These are phyloP conservation scores for Solanum pimpinellifolium DNA, from an alignment of 257 asterid genomes.

Conservation along the genomic window DNA sequence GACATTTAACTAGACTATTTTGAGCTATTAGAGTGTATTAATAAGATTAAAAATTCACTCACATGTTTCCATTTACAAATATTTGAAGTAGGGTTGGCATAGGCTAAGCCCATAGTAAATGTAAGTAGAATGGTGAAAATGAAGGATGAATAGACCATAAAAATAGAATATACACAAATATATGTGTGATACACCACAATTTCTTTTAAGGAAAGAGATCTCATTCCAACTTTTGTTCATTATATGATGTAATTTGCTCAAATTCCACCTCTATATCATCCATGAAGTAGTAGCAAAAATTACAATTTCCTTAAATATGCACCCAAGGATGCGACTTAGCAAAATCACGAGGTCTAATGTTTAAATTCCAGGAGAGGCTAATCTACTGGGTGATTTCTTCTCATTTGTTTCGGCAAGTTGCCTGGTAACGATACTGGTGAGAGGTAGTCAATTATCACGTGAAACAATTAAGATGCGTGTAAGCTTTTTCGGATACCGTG, in stretches of 20 bases:
- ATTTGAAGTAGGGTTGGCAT: not conserved
- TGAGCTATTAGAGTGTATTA: not conserved
- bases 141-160: not conserved
- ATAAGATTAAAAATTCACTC: not conserved
- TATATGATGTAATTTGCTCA: not conserved
- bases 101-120: not conserved
- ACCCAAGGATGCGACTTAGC: not conserved
- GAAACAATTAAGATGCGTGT: not conserved
- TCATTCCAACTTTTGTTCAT: not conserved
- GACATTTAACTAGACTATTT: not conserved
- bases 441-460: rapidly evolving
- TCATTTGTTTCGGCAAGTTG: not conserved
- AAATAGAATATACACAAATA: not conserved
- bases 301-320: not conserved
- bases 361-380: not conserved
- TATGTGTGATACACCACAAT: not conserved
- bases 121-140: not conserved
- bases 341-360: not conserved
- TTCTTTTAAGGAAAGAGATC: not conserved
- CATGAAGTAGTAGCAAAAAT: not conserved
- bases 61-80: not conserved
- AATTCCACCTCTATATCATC: not conserved
- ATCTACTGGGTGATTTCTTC: not conserved
- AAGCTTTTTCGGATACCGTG: not conserved
- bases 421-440: rapidly evolving